These are phyloP conservation scores for Rutstroemia sydowiana DNA, from an alignment of 2,329 filamentous ascomycete genomes.

Conservation along the genomic window DNA sequence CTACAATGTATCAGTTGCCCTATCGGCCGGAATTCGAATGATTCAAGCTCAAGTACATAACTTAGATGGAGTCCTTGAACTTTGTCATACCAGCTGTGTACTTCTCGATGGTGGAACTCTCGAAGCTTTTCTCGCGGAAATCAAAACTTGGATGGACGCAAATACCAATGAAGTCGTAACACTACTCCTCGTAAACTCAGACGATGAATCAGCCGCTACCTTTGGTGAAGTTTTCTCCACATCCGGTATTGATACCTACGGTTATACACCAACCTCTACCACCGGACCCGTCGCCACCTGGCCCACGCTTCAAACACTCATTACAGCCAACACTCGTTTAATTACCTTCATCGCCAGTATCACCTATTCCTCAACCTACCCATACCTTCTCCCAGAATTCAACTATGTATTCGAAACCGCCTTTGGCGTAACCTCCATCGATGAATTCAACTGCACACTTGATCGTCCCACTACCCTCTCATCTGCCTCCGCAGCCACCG, in stretches of 20 bases:
- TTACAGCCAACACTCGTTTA: slow-evolving; percentile 55
- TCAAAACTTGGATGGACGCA: slow-evolving; percentile 53
- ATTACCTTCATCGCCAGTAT: slow-evolving; percentile 61
- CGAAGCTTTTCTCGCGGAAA: slow-evolving; percentile 43
- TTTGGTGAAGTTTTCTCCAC: slow-evolving; percentile 38
- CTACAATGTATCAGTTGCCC: slow-evolving; percentile 48
- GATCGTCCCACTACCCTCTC: slow-evolving; percentile 52
- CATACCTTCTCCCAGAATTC: slow-evolving; percentile 59
- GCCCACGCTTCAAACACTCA: slow-evolving; percentile 67
- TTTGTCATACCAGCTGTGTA: slow-evolving; percentile 53
- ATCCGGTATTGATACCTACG: slow-evolving; percentile 54
- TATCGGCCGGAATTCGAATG: slow-evolving; percentile 55
- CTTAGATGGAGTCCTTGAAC: slow-evolving; percentile 41
- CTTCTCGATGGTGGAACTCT: slow-evolving; percentile 53
- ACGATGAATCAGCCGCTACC: slow-evolving; percentile 45
- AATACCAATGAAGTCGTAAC: slow-evolving; percentile 56
- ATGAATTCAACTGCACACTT: slow-evolving; percentile 65
- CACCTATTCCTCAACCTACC: slow-evolving; percentile 34
- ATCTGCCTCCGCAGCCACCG: slow-evolving; percentile 44
- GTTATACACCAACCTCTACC: slow-evolving; percentile 46
- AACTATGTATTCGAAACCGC: slow-evolving; percentile 64
- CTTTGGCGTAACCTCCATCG: slow-evolving; percentile 54
- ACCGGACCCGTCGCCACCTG: slow-evolving; percentile 44
- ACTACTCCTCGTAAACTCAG: slow-evolving; percentile 55
- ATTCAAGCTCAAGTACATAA: slow-evolving; percentile 58